Evolutionary conservation across 2,329 filamentous ascomycete species (phyloP).

Genomic region (Rhynchosporium graminicola): DNA sequence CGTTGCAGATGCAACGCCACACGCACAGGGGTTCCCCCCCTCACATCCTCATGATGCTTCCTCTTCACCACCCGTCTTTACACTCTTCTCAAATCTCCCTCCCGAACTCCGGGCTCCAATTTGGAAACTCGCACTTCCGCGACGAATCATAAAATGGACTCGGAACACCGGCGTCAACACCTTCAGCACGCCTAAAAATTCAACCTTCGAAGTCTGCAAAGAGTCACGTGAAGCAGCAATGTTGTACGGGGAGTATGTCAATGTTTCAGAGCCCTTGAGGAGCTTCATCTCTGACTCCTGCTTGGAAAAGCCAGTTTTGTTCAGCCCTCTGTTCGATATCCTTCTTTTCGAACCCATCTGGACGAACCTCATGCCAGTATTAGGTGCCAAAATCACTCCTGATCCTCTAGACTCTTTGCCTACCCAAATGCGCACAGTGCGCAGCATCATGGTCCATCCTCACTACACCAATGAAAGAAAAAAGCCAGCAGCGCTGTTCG

Average conservation of each 20-base stretch:
- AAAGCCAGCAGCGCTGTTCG: slow-evolving; percentile 22
- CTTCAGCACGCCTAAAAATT: slow-evolving; percentile 54
- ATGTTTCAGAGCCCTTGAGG: not conserved
- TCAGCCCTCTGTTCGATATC: slow-evolving; percentile 26
- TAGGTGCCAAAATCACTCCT: not conserved
- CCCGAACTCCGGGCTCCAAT: slow-evolving; percentile 26
- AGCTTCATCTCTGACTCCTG: not conserved
- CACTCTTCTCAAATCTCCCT: slow-evolving; percentile 23
- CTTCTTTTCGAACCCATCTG: slow-evolving; percentile 32
- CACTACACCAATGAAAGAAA: slow-evolving; percentile 28
- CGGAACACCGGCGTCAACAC: slow-evolving; percentile 74
- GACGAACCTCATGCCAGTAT: slow-evolving; percentile 15
- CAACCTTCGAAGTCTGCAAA: slow-evolving; percentile 19
- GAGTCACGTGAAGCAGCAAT: slow-evolving; percentile 26
- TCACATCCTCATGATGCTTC: not conserved
- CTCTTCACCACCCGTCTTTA: slow-evolving; percentile 13
- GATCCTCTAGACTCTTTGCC: slow-evolving; percentile 28
- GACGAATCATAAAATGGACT: slow-evolving; percentile 28
- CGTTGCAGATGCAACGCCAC: not conserved
- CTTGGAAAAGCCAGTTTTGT: slow-evolving; percentile 17
- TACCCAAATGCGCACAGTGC: slow-evolving; percentile 17
- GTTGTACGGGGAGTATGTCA: slow-evolving; percentile 21
- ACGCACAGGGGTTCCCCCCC: not conserved
- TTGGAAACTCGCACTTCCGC: slow-evolving; percentile 21
- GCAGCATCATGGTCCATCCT: slow-evolving; percentile 34